Evolutionary conservation across 129 eudicot genomes (phyloP).

Genomic region (Logfia minima): DNA sequence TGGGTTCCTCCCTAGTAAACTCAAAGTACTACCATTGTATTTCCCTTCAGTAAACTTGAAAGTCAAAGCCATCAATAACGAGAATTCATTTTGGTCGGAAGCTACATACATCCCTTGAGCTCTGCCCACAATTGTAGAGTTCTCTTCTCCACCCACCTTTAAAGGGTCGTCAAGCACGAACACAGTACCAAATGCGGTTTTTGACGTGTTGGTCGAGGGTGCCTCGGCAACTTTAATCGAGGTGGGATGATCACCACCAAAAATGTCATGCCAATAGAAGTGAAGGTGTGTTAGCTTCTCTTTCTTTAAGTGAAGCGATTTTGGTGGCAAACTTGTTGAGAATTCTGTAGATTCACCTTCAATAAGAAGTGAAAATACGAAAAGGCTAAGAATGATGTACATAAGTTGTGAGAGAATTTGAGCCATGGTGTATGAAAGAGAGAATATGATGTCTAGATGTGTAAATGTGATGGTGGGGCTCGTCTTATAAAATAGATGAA

Average conservation of each 20-base stretch:
- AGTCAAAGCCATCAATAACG: background rate
- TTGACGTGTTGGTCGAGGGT: background rate
- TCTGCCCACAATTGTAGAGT: background rate
- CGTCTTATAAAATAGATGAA: too few species aligned
- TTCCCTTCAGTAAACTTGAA: background rate
- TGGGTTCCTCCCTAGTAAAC: background rate
- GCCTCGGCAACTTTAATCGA: background rate
- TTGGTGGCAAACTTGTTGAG: conserved; percentile 3
- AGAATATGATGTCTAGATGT: conserved; percentile 2
- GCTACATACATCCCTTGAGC: background rate
- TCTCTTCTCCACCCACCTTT: background rate
- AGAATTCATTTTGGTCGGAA: background rate
- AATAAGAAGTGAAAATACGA: conserved; percentile 15
- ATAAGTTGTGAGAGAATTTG: background rate
- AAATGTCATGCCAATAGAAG: conserved; percentile 17
- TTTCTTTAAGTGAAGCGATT: conserved; percentile 15
- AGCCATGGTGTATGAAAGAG: conserved; percentile 9
- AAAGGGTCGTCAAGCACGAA: background rate
- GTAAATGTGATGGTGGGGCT: background rate
- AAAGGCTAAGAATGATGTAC: conserved; percentile 7
- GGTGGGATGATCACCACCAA: conserved; percentile 1
- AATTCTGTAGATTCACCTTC: conserved; percentile 10
- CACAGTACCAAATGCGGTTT: background rate
- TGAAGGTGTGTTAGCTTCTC: conserved; percentile 23
- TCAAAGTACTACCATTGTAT: background rate